Percentiles rank a stretch among this genome's conserved stretches.
These are phyloP conservation scores for Austroboletus novae-zelandiae DNA, from an alignment of 1,284 basidiomycete species.

Conservation along the genomic window DNA sequence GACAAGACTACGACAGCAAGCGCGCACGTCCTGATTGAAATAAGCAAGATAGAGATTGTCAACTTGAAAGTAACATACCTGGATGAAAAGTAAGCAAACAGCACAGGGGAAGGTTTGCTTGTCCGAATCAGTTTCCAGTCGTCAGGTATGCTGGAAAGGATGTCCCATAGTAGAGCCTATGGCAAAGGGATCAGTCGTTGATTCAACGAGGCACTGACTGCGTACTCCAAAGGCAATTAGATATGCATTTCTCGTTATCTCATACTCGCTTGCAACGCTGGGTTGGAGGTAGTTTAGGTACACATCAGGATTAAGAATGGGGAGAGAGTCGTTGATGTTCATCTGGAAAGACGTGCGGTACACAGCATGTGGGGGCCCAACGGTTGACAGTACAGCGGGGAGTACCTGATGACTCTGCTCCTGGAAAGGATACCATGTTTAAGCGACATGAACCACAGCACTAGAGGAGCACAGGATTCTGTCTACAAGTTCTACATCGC, in stretches of 20 bases:
- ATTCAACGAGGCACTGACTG: background rate
- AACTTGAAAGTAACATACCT: conserved; percentile 17
- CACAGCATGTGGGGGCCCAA: background rate
- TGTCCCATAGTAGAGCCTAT: conserved; percentile 28
- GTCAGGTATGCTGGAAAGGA: conserved; percentile 21
- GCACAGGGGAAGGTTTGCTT: conserved; percentile 7
- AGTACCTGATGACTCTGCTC: too few relatives aligned
- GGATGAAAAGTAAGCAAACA: conserved; percentile 28
- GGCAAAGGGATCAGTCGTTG: conserved; percentile 4
- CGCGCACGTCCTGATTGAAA: conserved; percentile 13
- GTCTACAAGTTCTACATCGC: background rate
- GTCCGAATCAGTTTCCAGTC: conserved; percentile 20
- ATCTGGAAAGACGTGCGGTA: conserved; percentile 1
- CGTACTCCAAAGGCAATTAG: conserved; percentile 25
- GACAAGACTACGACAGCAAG: conserved; percentile 21
- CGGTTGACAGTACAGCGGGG: background rate
- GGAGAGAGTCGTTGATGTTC: conserved; percentile 5
- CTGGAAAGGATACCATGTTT: too few relatives aligned
- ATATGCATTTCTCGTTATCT: conserved; percentile 18
- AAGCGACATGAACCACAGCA: too few relatives aligned
- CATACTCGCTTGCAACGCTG: conserved; percentile 19
- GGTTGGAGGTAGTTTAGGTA: conserved; percentile 30
- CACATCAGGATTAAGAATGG: conserved; percentile 20
- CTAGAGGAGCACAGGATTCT: too few relatives aligned
- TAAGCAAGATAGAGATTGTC: conserved; percentile 3